Evolutionary conservation across 1,284 basidiomycete species (phyloP).

Genomic region (Cystobasidium slooffiae): DNA sequence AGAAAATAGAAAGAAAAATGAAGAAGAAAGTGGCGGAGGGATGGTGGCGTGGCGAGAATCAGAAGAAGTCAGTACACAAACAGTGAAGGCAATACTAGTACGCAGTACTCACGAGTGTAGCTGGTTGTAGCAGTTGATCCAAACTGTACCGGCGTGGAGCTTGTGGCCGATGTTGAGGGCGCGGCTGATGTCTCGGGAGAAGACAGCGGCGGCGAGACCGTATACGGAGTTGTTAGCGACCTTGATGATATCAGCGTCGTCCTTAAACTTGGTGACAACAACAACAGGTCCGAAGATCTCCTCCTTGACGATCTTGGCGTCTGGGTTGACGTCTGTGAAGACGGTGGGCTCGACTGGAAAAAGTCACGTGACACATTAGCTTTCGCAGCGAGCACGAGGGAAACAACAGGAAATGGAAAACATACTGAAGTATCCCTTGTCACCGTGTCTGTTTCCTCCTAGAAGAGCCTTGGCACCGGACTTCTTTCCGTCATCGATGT

Average conservation of each 20-base stretch:
- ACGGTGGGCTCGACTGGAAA: constrained; percentile 67
- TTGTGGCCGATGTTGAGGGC: constrained; percentile 75
- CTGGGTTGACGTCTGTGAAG: constrained; percentile 73
- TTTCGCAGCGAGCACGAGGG: too few relatives aligned
- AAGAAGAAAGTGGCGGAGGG: constrained; percentile 47
- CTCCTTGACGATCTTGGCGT: constrained; percentile 86
- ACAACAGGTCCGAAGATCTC: constrained; percentile 71
- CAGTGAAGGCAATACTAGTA: too few relatives aligned
- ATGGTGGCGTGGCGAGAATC: constrained; percentile 25
- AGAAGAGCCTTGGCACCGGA: constrained; percentile 79
- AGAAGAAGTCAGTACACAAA: too few relatives aligned
- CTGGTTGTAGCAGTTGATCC: constrained; percentile 71
- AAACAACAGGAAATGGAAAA: constrained; percentile 45
- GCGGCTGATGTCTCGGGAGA: constrained; percentile 75
- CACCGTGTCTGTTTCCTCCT: constrained; percentile 76
- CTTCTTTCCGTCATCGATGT: constrained; percentile 81
- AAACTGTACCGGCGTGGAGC: constrained; percentile 77
- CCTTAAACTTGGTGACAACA: constrained; percentile 60
- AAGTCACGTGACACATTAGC: too few relatives aligned
- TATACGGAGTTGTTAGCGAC: constrained; percentile 83
- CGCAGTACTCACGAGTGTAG: background rate
- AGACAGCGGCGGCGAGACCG: constrained; percentile 85
- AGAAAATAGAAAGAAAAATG: constrained; percentile 4
- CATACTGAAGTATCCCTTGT: constrained; percentile 65
- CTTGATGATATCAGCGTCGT: constrained; percentile 67